These are phyloP conservation scores for Alternaria brassicicola DNA, from an alignment of 2,329 filamentous ascomycete genomes.

Conservation along the genomic window DNA sequence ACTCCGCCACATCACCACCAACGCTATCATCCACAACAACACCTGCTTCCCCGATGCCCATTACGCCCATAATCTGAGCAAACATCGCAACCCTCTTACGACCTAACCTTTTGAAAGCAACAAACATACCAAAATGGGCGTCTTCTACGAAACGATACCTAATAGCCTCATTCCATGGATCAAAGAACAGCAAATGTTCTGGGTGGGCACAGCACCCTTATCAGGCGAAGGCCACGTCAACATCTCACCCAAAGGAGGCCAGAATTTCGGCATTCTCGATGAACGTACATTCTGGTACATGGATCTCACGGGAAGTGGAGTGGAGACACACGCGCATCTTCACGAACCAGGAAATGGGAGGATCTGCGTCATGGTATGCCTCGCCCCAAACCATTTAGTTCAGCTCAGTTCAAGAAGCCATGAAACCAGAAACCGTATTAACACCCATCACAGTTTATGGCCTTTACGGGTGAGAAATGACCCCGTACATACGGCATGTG, in stretches of 20 bases:
- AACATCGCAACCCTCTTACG: neutral
- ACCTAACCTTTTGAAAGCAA: neutral
- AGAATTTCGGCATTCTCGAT: slow-evolving; percentile 45
- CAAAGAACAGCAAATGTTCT: slow-evolving; percentile 53
- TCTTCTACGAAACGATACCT: slow-evolving; percentile 53
- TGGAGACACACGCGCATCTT: slow-evolving; percentile 54
- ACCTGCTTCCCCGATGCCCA: neutral
- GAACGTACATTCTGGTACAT: slow-evolving; percentile 51
- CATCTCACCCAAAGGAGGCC: slow-evolving; percentile 54
- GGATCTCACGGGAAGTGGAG: slow-evolving; percentile 52
- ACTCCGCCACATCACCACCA: neutral
- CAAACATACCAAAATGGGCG: slow-evolving; percentile 45
- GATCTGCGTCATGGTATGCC: slow-evolving; percentile 46
- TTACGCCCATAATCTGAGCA: neutral
- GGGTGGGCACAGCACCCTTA: slow-evolving; percentile 53
- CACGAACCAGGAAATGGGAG: slow-evolving; percentile 51
- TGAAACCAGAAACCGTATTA: no score
- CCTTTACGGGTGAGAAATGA: no score
- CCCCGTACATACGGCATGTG: no score
- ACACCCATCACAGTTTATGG: no score
- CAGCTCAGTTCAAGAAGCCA: neutral
- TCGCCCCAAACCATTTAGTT: neutral
- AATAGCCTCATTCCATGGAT: slow-evolving; percentile 51
- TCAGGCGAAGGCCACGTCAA: slow-evolving; percentile 52
- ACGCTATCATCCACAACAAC: neutral